Base-by-base conservation (phyloP, 371 early-diverging fungal species). In the Saksenaea oblongispora region DNA sequence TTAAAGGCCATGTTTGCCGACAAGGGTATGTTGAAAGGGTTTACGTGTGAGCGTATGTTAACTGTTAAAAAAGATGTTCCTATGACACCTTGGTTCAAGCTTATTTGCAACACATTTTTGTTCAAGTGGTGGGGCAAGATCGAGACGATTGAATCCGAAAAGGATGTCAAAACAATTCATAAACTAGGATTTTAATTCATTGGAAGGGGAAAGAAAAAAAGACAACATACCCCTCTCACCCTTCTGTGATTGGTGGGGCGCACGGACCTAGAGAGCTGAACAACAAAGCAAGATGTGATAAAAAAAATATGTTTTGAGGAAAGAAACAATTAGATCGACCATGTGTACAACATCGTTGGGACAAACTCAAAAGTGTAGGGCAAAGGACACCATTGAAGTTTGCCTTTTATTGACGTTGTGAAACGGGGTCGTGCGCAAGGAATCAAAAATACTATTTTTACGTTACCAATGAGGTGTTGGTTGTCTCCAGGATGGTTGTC, bases 41-140 rank as follows among this genome's bases (percentile, higher is more conserved):
- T 56, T 59, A 17, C n/a, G 5, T 47, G n/a, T 56, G 18, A 61
- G 36, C 8, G 18, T 24, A 59, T n/a, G 27, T 56, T 26, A 62
- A 18, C 22, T 18, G n/a, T 47, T 8, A 8, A 5, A n/a, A 41
- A 41, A 87, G 83, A 81, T 72, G 68, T 80, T 18, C 87, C 75
- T 41, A 80, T 97, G 68, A 98, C 98, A 11, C 98, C 98, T 54
- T 98, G 98, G 98, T 98, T 98, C 75, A 87, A 87, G 66, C 78
- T 97, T 54, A 97, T 98, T 66, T 93, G 90, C 66, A 87, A 93
- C 18, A 87, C 86, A 64, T 95, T 95, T 73, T 74, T 98, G 70
- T 96, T 92, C 79, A 86, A 88, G 63, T 98, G 98, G 98, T 98
- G 98, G 98, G 84, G 84, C 65, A 80, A 89, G 53, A 75, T 97